phyloP scores from a whole-genome alignment of 768 basidiomycete species.

The Chalciporus sphaerocephalus region DNA sequence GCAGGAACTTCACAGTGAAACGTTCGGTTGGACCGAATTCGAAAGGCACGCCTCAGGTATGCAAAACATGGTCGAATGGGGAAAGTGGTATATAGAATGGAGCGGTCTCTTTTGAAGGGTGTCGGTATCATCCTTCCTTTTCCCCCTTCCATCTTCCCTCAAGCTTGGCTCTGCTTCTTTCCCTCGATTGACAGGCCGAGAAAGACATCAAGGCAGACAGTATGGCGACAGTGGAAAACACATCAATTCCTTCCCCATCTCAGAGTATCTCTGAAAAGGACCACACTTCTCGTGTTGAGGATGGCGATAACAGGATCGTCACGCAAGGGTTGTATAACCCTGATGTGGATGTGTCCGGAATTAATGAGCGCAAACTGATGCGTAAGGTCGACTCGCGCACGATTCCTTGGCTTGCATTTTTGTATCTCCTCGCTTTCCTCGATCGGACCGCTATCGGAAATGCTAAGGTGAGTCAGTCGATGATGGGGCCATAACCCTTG shows the following conservation, averaged over 20 bases:
- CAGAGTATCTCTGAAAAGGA: slow-evolving; percentile 9
- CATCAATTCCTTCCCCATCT: neutral
- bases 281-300: slow-evolving; percentile 3
- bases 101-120: neutral
- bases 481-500: neutral
- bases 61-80: neutral
- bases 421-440: slow-evolving; percentile 73
- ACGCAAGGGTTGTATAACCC: slow-evolving; percentile 30
- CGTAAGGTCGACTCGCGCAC: slow-evolving; percentile 67
- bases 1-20: no score
- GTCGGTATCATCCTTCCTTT: neutral
- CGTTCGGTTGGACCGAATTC: no score
- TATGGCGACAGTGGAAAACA: neutral
- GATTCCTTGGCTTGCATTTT: slow-evolving; percentile 66
- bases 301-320: neutral
- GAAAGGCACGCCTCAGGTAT: neutral
- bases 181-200: neutral
- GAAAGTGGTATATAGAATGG: neutral
- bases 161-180: neutral
- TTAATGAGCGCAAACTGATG: slow-evolving; percentile 67
- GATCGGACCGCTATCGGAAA: slow-evolving; percentile 56
- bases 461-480: slow-evolving; percentile 12
- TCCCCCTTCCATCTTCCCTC: neutral
- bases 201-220: neutral
- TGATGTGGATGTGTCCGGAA: slow-evolving; percentile 52